These are phyloP conservation scores for Akanthomyces lecanii DNA, from an alignment of 2,329 filamentous ascomycete genomes.

Conservation along the genomic window DNA sequence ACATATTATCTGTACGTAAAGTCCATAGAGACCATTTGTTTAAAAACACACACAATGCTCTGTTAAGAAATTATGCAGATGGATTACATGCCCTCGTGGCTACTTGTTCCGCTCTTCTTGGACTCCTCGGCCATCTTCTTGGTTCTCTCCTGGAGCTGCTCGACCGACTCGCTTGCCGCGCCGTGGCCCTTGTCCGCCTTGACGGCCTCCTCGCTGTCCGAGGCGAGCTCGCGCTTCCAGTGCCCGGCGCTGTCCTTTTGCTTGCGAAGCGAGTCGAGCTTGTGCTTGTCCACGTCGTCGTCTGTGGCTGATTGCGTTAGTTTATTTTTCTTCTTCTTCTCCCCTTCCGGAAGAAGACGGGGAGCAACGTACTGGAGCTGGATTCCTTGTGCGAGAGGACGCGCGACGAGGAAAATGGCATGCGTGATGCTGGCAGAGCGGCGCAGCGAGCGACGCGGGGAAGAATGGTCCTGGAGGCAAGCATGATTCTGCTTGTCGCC, in stretches of 20 bases:
- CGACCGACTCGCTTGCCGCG: slow-evolving; percentile 34
- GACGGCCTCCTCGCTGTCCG: slow-evolving; percentile 73
- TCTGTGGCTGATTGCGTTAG: slow-evolving; percentile 28
- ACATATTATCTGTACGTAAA: too few species aligned
- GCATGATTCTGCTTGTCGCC: neutral
- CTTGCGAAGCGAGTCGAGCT: slow-evolving; percentile 60
- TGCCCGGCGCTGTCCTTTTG: slow-evolving; percentile 65
- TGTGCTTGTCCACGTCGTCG: slow-evolving; percentile 52
- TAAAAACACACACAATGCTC: too few species aligned
- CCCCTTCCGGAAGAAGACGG: neutral
- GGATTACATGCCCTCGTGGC: neutral
- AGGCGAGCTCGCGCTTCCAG: slow-evolving; percentile 75
- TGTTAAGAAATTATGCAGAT: too few species aligned
- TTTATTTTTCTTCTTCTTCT: neutral
- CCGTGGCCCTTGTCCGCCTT: slow-evolving; percentile 52
- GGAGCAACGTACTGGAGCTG: slow-evolving; percentile 10
- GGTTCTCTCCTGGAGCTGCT: slow-evolving; percentile 55
- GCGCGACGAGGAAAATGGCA: slow-evolving; percentile 3
- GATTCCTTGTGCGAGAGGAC: slow-evolving; percentile 15
- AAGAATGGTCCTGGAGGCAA: slow-evolving; percentile 9
- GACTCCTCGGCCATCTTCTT: slow-evolving; percentile 45
- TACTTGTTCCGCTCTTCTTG: neutral
- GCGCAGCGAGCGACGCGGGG: slow-evolving; percentile 7
- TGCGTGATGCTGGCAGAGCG: neutral
- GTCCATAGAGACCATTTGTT: too few species aligned